A percentile compares a stretch with the other conserved stretches of the same genome.
These are phyloP conservation scores for Oryza glumipatula DNA, from an alignment of 176 grass and related monocot species.

Conservation along the genomic window DNA sequence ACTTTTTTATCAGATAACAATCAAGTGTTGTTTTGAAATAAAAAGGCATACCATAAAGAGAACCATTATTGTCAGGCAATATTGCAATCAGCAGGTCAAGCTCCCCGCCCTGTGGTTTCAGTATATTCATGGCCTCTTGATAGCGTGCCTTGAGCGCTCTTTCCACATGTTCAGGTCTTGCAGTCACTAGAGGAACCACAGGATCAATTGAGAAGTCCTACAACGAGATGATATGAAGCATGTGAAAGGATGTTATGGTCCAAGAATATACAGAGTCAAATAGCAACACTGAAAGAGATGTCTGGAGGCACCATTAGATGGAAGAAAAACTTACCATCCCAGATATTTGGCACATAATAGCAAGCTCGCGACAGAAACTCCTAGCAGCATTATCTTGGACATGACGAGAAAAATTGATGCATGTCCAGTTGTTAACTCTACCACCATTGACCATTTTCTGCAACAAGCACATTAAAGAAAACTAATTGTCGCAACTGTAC, in stretches of 20 bases:
- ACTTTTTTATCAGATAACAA: not conserved
- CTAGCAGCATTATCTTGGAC: constrained; percentile 38
- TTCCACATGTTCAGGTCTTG: constrained; percentile 61
- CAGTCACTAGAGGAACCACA: constrained; percentile 53
- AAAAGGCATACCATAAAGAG: constrained; percentile 60
- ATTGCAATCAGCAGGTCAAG: constrained; percentile 75
- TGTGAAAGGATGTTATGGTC: not conserved
- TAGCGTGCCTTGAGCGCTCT: constrained; percentile 56
- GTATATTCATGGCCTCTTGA: constrained; percentile 58
- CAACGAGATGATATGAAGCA: not conserved
- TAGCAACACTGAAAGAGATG: not conserved
- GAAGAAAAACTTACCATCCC: constrained; percentile 59
- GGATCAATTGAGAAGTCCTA: constrained; percentile 64
- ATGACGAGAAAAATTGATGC: constrained; percentile 61
- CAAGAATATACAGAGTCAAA: constrained; percentile 3
- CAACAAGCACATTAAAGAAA: constrained; percentile 17
- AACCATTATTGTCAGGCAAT: constrained; percentile 63
- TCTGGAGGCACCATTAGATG: constrained; percentile 15
- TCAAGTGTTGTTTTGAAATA: constrained; percentile 4
- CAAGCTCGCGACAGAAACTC: constrained; percentile 52
- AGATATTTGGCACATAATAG: constrained; percentile 50
- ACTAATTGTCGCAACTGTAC: not conserved
- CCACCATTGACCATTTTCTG: constrained; percentile 74
- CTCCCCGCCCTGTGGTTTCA: constrained; percentile 52
- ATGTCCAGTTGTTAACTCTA: constrained; percentile 59